phyloP scores from a whole-genome alignment of 2,329 filamentous ascomycete genomes.

The Cladosporium oxysporum region DNA sequence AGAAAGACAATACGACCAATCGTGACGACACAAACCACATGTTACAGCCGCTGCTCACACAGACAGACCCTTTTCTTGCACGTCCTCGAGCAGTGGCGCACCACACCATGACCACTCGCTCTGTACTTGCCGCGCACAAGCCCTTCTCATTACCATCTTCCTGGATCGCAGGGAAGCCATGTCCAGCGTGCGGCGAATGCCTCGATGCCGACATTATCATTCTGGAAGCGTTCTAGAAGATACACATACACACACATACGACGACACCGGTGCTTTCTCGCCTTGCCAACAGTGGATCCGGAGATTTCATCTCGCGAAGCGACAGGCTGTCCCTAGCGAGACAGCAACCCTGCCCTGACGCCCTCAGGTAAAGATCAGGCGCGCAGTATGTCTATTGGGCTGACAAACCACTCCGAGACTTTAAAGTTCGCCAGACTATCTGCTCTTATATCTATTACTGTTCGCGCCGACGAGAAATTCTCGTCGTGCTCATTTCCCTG shows the following conservation, averaged over 20 bases:
- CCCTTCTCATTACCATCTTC: background rate
- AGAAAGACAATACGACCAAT: constrained; percentile 1
- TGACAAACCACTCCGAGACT: background rate
- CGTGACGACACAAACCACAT: background rate
- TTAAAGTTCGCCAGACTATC: background rate
- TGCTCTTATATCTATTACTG: background rate
- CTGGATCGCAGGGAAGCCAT: constrained; percentile 8
- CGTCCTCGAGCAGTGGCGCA: background rate
- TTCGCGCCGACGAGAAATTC: background rate
- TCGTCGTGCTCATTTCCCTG: background rate
- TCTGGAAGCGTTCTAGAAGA: constrained; percentile 13
- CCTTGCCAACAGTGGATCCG: background rate
- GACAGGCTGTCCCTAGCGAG: constrained; percentile 10
- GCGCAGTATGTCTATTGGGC: background rate
- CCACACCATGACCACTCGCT: constrained; percentile 5
- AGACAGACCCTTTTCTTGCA: background rate
- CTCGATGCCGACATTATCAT: constrained; percentile 6
- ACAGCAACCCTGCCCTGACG: background rate
- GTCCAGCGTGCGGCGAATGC: constrained; percentile 7
- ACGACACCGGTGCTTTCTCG: background rate
- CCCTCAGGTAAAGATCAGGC: background rate
- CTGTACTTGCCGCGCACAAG: background rate
- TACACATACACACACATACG: background rate
- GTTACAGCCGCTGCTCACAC: background rate
- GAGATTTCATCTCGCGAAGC: constrained; percentile 1